Base-by-base conservation (phyloP, 2,329 filamentous ascomycete genomes). In the Alternaria triticina region DNA sequence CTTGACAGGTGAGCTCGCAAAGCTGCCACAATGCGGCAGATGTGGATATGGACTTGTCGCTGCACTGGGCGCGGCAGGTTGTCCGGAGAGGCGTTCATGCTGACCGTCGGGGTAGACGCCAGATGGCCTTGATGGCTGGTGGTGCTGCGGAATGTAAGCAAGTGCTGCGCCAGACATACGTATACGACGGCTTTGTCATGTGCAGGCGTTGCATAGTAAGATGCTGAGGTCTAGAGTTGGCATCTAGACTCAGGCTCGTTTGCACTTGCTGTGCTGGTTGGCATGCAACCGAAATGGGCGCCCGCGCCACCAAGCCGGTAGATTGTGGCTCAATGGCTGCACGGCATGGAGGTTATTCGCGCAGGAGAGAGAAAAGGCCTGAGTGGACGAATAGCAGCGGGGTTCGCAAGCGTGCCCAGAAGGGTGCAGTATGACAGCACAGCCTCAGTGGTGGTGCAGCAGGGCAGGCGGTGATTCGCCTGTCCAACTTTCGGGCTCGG, bases 401-500 rank as follows among this genome's bases (percentile, higher is more conserved):
- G 36, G 47, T 20, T 62, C 55, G 65, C 65, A 55, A 62, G 17
- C 40, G 46, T 45, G 25, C 12, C 57, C 56, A 30, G 25, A 22
- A 55, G 30, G 50, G 46, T 28, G 15, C 17, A 10, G 17, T 30
- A 43, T 59, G 28, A 57, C 40, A 56, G 67, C 67, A 70, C 67
- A 68, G 67, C 67, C 67, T 70, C 67, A 45, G 60, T 30, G 45
- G 43, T 49, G 57, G 61, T 63, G 66, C 59, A 57, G 61, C 58
- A 51, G 45, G 63, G 50, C 46, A 20, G 44, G 43, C 57, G 17
- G 44, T 66, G 61, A 62, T 71, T 70, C 52, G 67, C 47, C 55
- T 55, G 59, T 12, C 36, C 33, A 25, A 12, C 17, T 12, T n/a
- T 68, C 65, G 69, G 65, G 6, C 56, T 66, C 60, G 67, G 66